Evolutionary conservation across 345 rosid genomes (phyloP), one percentile per base, ranked within the genome.

Genomic region (Eucalyptus sp.): DNA sequence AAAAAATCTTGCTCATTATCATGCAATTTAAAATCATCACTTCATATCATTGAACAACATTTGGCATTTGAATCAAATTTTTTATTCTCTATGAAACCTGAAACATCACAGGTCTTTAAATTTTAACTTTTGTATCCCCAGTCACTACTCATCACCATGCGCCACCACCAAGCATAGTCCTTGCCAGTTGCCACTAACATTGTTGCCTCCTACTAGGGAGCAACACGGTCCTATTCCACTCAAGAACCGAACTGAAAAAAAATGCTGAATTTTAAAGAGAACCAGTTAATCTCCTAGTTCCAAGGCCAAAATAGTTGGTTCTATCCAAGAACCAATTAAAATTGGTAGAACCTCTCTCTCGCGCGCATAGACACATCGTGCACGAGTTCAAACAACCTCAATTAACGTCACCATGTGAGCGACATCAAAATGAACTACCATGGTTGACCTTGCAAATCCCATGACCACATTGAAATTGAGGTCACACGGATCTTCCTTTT

Each of bases 211-310:
- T 20, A 5, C 2, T 8, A 1, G 9, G 80, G 80, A 33, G 80
- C 13, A 68, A 18, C 80, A 17, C 4, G 25, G 24, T 68, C 24
- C 7, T 5, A 17, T 9, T 17, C 44, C 4, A 68, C 24, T 37
- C 7, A 2, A 5, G 7, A 33, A 9, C 13, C 44, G 13, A 31
- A 14, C 20, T 4, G 5, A 64, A 14, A 52, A 52, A 52, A 52
- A 18, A 17, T 2, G 43, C 13, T 5, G 41, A 1, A 33, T 17
- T 33, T 14, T 16, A 33, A 4, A 10, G 43, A 68, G 44, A 68
- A 18, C 5, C 25, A 2, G 2, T 9, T 33, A 10, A 52, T 66
- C 18, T 31, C n/a, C 20, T 0, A 0, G 6, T 31, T 1, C 12
- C 79, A 31, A 64, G 10, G 76, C 10, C 41, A 64, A 16, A 64